A percentile compares a stretch with the other conserved stretches of the same genome.
Evolutionary conservation across 2,329 filamentous ascomycete species (phyloP).

Genomic region (Colletotrichum sp.): DNA sequence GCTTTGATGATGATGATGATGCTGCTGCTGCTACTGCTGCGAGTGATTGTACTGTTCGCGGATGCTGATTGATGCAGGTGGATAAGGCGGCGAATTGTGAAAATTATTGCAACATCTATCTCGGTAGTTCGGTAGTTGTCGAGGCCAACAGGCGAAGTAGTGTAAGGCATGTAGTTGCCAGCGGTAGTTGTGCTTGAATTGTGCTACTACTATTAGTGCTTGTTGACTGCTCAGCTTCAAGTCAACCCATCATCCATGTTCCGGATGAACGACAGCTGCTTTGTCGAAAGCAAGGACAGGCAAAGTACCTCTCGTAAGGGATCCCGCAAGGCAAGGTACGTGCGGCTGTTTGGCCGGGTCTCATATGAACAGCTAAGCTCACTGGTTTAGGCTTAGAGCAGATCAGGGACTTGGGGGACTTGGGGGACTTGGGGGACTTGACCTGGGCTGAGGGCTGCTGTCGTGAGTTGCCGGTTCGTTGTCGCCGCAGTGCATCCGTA

Average conservation of each 20-base stretch:
- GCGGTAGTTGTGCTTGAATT: background rate
- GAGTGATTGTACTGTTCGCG: background rate
- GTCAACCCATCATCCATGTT: background rate
- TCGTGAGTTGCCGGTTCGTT: background rate
- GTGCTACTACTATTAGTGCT: background rate
- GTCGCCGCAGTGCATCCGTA: background rate
- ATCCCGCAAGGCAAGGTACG: background rate
- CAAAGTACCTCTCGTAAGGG: background rate
- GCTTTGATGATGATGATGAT: background rate
- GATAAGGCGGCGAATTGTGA: background rate
- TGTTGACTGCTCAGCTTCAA: background rate
- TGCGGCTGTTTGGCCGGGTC: background rate
- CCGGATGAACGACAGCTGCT: background rate
- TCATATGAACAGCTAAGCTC: background rate
- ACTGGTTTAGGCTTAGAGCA: conserved; percentile 2
- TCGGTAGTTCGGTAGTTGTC: background rate
- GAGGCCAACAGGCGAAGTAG: background rate
- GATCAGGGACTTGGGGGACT: background rate
- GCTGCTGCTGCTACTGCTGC: background rate
- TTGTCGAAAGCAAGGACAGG: background rate
- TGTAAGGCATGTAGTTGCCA: background rate
- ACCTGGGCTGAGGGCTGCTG: background rate
- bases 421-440: background rate
- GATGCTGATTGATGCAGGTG: background rate
- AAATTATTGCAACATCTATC: background rate